Conservation (phyloP, 2,329 filamentous ascomycete genomes). For the Amphichorda felina region DNA sequence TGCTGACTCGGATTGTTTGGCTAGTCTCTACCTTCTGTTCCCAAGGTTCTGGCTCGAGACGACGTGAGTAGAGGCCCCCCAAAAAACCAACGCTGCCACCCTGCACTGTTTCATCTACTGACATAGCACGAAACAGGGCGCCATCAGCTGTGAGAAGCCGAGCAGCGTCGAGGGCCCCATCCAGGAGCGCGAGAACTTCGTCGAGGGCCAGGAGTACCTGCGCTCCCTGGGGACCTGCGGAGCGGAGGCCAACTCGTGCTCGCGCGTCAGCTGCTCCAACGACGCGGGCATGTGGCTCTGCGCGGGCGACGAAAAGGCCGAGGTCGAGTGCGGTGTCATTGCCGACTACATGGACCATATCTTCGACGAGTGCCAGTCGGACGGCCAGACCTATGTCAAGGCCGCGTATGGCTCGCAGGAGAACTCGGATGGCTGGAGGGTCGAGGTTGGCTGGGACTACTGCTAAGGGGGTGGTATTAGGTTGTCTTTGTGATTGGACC, state of each 20-base stretch:
- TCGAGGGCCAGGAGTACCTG: background rate
- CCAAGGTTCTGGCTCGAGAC: too few species aligned
- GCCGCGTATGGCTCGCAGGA: background rate
- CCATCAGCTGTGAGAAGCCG: background rate
- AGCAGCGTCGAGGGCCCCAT: background rate
- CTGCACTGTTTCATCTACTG: too few species aligned
- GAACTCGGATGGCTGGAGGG: background rate
- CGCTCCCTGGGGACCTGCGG: background rate
- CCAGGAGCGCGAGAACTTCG: background rate
- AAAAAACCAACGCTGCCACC: too few species aligned
- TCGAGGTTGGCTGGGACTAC: background rate
- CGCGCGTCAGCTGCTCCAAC: background rate
- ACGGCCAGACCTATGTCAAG: background rate
- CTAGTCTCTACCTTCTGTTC: too few species aligned
- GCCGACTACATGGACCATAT: conserved; percentile 1
- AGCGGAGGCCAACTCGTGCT: background rate
- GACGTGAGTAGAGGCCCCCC: too few species aligned
- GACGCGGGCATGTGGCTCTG: background rate
- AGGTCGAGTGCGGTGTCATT: background rate
- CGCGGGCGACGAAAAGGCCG: background rate
- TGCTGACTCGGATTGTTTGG: too few species aligned
- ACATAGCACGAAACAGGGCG: too few species aligned
- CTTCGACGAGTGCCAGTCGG: background rate
- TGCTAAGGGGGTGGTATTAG: too few species aligned
- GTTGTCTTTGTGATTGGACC: too few species aligned